These are phyloP conservation scores for Colletotrichum scovillei DNA, from an alignment of 2,329 filamentous ascomycete genomes.

Conservation along the genomic window DNA sequence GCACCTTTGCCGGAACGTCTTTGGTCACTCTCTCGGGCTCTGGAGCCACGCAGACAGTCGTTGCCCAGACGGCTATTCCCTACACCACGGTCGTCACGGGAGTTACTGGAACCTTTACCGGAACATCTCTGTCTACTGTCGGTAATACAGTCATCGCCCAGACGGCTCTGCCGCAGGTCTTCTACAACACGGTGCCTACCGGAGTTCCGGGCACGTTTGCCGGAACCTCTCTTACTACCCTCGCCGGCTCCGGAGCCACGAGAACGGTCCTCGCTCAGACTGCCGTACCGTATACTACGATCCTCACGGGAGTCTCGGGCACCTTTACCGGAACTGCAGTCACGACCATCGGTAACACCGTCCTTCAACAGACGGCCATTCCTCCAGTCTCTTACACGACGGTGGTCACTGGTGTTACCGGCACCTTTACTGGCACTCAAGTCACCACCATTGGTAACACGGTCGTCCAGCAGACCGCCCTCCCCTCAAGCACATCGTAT, in stretches of 20 bases:
- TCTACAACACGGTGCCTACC: not conserved
- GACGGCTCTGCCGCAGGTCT: not conserved
- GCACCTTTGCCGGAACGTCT: conserved; percentile 2
- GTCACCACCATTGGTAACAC: not conserved
- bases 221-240: not conserved
- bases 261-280: not conserved
- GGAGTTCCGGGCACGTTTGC: not conserved
- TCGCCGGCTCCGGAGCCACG: not conserved
- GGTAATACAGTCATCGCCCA: not conserved
- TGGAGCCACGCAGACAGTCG: not conserved
- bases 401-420: not conserved
- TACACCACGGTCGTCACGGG: not conserved
- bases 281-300: not conserved
- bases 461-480: not conserved
- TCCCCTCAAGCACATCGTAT: not conserved
- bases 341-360: not conserved
- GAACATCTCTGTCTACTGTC: not conserved
- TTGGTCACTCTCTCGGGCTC: not conserved
- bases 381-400: not conserved
- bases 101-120: not conserved
- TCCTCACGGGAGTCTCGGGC: not conserved
- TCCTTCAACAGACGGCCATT: not conserved
- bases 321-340: not conserved
- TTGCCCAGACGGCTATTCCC: not conserved
- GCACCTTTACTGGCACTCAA: not conserved